Base-by-base conservation (phyloP, 768 basidiomycete genomes). In the Leccinum boreale region DNA sequence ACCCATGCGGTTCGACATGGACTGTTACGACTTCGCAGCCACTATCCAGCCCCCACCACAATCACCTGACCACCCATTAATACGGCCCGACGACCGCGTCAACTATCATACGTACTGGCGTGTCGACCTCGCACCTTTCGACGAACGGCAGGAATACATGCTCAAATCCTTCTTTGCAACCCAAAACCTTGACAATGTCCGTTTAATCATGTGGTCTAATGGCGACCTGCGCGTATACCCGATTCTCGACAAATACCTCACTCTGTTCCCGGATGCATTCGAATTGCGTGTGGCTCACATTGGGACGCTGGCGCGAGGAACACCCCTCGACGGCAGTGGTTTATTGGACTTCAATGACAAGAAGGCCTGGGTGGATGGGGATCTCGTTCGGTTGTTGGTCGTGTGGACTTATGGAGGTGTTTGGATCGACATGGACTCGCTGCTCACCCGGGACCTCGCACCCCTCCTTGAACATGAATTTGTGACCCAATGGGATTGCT, bases 401-500 rank as follows among this genome's bases (percentile, higher is more conserved):
- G 74, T 97, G 33, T 98, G 94, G 92, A 85, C 83, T 59, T 85
- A 83, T 66, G 96, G 96, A 1, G 96, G 96, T 0, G 84, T 97
- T 23, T 98, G 96, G 96, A 80, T 98, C 49, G 96, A 99, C 70
- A 97, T 98, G 94, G 96, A 99, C 73, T 90, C 90, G 52, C 80
- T 98, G 55, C 77, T 98, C 61, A 96, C 93, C 47, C 78, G 96
- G 55, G 91, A 94, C 74, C 75, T 98, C 33, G 78, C 86, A 3
- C 94, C 95, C 9, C 77, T 98, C 55, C 79, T 90, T 6, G 95
- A 97, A 70, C 89, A 92, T 66, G 96, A 99, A 73, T 99, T 95
- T 69, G 92, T 98, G 10, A 96, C 93, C 2, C 94, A 99, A 67
- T 99, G 96, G 96, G 96, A 99, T 69, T 98, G 96, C 71, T 98